phyloP scores from a whole-genome alignment of 106 monocot genomes.

The Allium cepa region DNA sequence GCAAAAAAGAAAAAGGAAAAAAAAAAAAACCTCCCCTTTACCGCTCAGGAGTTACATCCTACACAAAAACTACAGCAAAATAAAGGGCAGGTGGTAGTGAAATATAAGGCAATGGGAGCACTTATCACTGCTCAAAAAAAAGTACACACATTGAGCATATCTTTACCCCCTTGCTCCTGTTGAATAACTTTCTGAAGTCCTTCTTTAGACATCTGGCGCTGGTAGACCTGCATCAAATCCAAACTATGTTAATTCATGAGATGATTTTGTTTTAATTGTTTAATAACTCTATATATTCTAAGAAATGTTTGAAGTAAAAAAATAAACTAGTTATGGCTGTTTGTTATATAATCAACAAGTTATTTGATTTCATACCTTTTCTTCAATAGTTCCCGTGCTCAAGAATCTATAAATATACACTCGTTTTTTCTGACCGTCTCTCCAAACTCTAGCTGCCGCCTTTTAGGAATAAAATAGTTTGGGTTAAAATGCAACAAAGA shows the following conservation, averaged over 20 bases:
- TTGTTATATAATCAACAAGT: background rate
- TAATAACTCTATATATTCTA: background rate
- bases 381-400: slow-evolving; percentile 95
- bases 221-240: slow-evolving; percentile 57
- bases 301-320: background rate
- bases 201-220: slow-evolving; percentile 99
- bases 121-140: background rate
- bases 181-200: slow-evolving; percentile 99
- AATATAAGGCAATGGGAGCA: no score
- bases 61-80: no score
- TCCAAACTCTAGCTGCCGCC: slow-evolving; percentile 99
- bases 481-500: background rate
- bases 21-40: no score
- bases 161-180: slow-evolving; percentile 44
- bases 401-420: slow-evolving; percentile 93
- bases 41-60: no score
- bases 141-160: slow-evolving; percentile 31
- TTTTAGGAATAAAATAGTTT: slow-evolving; percentile 11
- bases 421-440: slow-evolving; percentile 97
- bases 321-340: background rate
- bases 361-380: slow-evolving; percentile 53
- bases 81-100: no score
- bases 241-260: no score
- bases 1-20: no score
- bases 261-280: background rate